Percentiles rank a stretch among this genome's conserved stretches.
Evolutionary conservation across 2,329 filamentous ascomycete genomes (phyloP).

Genomic region (Huntiella moniliformis): DNA sequence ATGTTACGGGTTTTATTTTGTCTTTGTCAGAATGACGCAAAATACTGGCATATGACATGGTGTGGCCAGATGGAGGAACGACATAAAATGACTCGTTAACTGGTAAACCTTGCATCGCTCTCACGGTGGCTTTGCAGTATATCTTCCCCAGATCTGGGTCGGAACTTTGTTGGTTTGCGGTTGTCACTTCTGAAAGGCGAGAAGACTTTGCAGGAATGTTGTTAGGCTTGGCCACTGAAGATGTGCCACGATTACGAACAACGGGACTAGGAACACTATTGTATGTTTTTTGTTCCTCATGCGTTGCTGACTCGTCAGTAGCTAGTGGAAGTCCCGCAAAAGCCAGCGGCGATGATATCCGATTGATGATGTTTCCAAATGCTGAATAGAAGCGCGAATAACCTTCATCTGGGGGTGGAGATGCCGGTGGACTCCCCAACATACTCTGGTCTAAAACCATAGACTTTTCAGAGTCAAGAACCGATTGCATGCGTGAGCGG

Average conservation of each 20-base stretch:
- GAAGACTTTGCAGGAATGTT: constrained; percentile 1
- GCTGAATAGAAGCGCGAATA: constrained; percentile 86
- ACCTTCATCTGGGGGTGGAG: constrained; percentile 41
- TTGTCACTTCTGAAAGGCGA: neutral
- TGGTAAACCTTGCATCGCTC: constrained; percentile 54
- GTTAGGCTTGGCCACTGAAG: neutral
- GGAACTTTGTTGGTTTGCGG: constrained; percentile 11
- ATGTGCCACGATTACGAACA: neutral
- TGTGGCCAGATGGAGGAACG: constrained; percentile 79
- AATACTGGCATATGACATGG: constrained; percentile 83
- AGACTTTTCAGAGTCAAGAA: constrained; percentile 36
- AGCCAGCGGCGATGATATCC: constrained; percentile 72
- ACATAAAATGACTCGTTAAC: constrained; percentile 77
- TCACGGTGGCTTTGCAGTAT: constrained; percentile 70
- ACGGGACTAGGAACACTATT: constrained; percentile 1
- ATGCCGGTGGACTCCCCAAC: neutral
- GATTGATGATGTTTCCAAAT: constrained; percentile 75
- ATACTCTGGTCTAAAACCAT: constrained; percentile 22
- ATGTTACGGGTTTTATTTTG: constrained; percentile 38
- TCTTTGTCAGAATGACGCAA: constrained; percentile 51
- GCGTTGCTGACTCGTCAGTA: constrained; percentile 25
- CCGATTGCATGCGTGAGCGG: constrained; percentile 34
- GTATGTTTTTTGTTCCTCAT: neutral
- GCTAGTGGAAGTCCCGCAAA: constrained; percentile 80
- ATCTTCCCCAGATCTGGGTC: constrained; percentile 67